A percentile compares a stretch with the other conserved stretches of the same genome.
Evolutionary conservation across 768 basidiomycete genomes (phyloP).

Genomic region (Mycena maculata): DNA sequence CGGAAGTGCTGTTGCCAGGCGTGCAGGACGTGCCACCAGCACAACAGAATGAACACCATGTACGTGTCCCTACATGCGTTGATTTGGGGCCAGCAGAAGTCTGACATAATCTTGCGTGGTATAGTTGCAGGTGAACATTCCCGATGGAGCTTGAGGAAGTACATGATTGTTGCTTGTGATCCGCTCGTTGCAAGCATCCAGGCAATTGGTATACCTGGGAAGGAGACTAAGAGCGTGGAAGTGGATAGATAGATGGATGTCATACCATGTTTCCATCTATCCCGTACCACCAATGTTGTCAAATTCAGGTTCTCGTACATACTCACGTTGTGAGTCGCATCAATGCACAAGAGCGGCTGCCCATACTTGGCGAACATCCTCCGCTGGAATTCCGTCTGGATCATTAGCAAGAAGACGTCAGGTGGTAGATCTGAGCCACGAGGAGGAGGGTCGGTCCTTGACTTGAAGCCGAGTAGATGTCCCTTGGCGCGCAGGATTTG

Average conservation of each 20-base stretch:
- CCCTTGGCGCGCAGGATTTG: not conserved
- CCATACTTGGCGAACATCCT: conserved; percentile 22
- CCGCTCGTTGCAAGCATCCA: conserved; percentile 23
- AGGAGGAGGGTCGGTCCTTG: too few relatives aligned
- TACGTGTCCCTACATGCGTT: not conserved
- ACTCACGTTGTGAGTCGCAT: conserved; percentile 29
- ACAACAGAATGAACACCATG: conserved; percentile 28
- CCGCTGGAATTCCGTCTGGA: conserved; percentile 24
- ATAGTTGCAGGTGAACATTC: not conserved
- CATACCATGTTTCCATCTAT: conserved; percentile 10
- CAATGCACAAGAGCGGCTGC: conserved; percentile 10
- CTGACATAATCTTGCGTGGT: conserved; percentile 13
- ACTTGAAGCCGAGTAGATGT: not conserved
- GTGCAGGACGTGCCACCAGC: conserved; percentile 48
- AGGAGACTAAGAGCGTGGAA: too few relatives aligned
- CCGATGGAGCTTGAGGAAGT: conserved; percentile 24
- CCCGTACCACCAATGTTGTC: conserved; percentile 6
- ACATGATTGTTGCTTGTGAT: conserved; percentile 31
- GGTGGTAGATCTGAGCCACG: conserved; percentile 12
- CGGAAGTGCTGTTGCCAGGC: conserved; percentile 43
- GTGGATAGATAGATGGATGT: too few relatives aligned
- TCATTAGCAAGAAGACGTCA: conserved; percentile 16
- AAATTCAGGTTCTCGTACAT: conserved; percentile 27
- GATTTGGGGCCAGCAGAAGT: conserved; percentile 25
- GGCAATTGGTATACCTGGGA: not conserved